Evolutionary conservation across 2,329 filamentous ascomycete species (phyloP), one percentile per base, ranked within the genome.

Genomic region (Parastagonospora nodorum): DNA sequence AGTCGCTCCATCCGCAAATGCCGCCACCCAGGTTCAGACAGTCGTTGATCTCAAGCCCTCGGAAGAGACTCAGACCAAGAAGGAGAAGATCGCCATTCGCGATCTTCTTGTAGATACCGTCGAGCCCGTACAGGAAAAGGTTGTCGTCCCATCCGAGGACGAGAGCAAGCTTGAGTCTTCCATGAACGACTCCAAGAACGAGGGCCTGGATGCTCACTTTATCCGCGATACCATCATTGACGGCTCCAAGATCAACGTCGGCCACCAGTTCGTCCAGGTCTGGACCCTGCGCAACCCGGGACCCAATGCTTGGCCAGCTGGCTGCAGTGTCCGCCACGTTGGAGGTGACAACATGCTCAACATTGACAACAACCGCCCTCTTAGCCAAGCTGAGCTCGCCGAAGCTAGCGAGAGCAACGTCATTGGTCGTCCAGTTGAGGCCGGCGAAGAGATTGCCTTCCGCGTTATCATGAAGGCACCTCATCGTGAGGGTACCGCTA

Each of bases 271-370:
- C 68, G 84, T 89, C 64, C 92, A 99, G 75, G 90, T 89, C 2
- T 99, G 94, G 94, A 88, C 89, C 45, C 82, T 99, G 35, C 87
- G 87, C 67, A 99, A 99, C 71, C 87, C 88, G 15, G 93, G 94
- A 27, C 84, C 84, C 9, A 77, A 80, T 42, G 75, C 86, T 10
- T 99, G 94, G 94, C 94, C 94, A 32, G 84, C 87, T 48, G 94
- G 92, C 55, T 96, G 91, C 80, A 88, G 87, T 49, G 89, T 97
- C 63, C 90, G 89, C 75, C 97, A 92, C 68, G 88, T 95, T 51
- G 92, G 93, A 50, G 94, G 94, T 43, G 93, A 97, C 74, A 92
- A 93, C 76, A 97, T 99, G 94, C 90, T 95, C 64, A 89, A 92
- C 61, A 83, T 96, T 47, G 90, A 96, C 72, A 86, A 88, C 44